These are phyloP conservation scores for Raphidocelis subcapitata DNA, from an alignment of 139 green algal species.

Conservation along the genomic window DNA sequence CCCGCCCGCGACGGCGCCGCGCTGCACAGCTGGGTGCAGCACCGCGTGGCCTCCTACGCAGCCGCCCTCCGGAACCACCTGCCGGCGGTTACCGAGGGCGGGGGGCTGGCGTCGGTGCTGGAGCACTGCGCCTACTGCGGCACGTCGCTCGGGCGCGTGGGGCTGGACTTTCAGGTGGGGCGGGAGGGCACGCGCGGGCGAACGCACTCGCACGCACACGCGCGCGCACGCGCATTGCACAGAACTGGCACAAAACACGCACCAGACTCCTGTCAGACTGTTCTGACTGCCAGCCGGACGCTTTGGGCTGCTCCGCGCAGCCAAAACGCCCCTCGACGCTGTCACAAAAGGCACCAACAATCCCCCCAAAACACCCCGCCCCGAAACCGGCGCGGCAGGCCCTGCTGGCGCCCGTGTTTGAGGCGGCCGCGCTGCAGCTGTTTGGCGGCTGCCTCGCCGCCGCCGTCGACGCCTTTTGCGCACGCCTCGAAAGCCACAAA, in stretches of 20 bases:
- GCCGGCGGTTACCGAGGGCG: conserved; percentile 66
- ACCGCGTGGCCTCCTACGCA: conserved; percentile 67
- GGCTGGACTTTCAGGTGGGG: conserved; percentile 88
- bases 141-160: conserved; percentile 85
- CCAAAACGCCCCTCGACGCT: too few species aligned
- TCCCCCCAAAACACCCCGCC: too few species aligned
- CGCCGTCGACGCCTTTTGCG: conserved; percentile 70
- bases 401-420: conserved; percentile 88
- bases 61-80: conserved; percentile 55
- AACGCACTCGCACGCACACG: too few species aligned
- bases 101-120: conserved; percentile 80
- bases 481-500: conserved; percentile 80
- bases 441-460: conserved; percentile 57
- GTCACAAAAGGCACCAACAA: too few species aligned
- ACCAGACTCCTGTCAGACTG: too few species aligned
- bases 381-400: too few species aligned
- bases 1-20: conserved; percentile 51
- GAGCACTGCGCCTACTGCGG: conserved; percentile 98
- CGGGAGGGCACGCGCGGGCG: too few species aligned
- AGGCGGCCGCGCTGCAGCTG: conserved; percentile 63
- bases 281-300: too few species aligned
- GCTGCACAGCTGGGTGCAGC: conserved; percentile 81
- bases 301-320: too few species aligned
- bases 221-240: too few species aligned
- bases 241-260: too few species aligned